Evolutionary conservation across 2,329 filamentous ascomycete species (phyloP).

Genomic region (Periconia sp.): DNA sequence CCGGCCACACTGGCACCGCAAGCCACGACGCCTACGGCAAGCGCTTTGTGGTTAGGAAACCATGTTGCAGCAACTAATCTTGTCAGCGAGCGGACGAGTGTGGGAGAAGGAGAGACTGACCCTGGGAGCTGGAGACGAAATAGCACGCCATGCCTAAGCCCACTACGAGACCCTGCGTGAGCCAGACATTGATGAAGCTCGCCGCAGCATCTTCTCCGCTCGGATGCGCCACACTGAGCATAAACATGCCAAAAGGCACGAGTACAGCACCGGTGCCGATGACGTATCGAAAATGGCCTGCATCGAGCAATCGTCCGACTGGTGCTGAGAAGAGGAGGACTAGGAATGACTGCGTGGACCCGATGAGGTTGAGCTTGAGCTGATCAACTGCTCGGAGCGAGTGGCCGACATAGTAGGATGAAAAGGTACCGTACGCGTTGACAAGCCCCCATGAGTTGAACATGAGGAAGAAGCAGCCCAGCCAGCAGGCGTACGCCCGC

Average conservation of each 20-base stretch:
- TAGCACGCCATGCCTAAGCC: constrained; percentile 60
- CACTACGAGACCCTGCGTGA: constrained; percentile 55
- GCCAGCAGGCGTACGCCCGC: constrained; percentile 52
- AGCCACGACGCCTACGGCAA: constrained; percentile 58
- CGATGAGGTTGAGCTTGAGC: constrained; percentile 54
- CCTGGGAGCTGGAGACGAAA: constrained; percentile 59
- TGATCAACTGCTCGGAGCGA: constrained; percentile 50
- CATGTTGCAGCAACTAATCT: constrained; percentile 56
- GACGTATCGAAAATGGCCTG: constrained; percentile 50
- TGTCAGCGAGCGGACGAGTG: constrained; percentile 13
- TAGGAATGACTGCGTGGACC: constrained; percentile 55
- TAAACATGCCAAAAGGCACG: constrained; percentile 52
- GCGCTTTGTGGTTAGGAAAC: constrained; percentile 54
- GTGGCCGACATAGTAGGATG: constrained; percentile 56
- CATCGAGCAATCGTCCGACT: constrained; percentile 57
- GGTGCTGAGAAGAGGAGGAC: constrained; percentile 54
- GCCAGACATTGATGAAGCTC: constrained; percentile 53
- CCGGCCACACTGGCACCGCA: constrained; percentile 57
- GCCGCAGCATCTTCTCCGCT: constrained; percentile 41
- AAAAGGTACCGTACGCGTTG: constrained; percentile 58
- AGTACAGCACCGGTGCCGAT: constrained; percentile 51
- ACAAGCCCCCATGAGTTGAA: constrained; percentile 57
- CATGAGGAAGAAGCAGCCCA: constrained; percentile 59
- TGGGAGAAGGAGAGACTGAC: constrained; percentile 35
- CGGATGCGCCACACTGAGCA: constrained; percentile 51